Evolutionary conservation across 306 rosid species (phyloP).

Genomic region (Vachellia collinsii): DNA sequence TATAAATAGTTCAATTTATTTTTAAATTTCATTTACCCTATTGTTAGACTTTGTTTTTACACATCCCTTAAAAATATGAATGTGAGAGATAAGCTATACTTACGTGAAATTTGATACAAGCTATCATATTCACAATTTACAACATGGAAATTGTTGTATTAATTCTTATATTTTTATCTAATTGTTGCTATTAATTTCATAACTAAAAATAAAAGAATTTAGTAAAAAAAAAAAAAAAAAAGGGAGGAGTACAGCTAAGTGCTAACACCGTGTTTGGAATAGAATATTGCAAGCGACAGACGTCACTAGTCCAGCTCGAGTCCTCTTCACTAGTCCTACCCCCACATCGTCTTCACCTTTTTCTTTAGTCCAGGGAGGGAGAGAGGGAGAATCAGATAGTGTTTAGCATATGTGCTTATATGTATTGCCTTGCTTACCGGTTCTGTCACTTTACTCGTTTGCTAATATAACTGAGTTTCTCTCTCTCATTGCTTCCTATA

Average conservation of each 20-base stretch:
- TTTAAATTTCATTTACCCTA: no score
- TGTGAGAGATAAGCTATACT: no score
- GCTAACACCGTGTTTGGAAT: not conserved
- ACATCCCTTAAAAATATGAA: no score
- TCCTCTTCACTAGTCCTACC: not conserved
- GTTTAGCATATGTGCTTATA: not conserved
- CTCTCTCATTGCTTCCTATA: not conserved
- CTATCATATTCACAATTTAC: not conserved
- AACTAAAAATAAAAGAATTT: not conserved
- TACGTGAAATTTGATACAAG: not conserved
- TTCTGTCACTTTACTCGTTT: not conserved
- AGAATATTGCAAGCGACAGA: not conserved
- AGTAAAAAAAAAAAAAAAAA: no score
- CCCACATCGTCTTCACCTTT: not conserved
- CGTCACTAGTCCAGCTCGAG: constrained; percentile 18
- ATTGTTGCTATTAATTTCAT: not conserved
- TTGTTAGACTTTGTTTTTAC: no score
- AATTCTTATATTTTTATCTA: not conserved
- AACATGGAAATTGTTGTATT: not conserved
- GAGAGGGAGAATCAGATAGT: not conserved
- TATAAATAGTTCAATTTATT: no score
- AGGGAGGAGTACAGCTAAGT: not conserved
- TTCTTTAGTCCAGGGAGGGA: not conserved
- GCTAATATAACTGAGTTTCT: not conserved
- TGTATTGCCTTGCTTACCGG: not conserved